Evolutionary conservation across 768 basidiomycete genomes (phyloP), one percentile per base, ranked within the genome.

Genomic region (Xerocomus spinulosus): DNA sequence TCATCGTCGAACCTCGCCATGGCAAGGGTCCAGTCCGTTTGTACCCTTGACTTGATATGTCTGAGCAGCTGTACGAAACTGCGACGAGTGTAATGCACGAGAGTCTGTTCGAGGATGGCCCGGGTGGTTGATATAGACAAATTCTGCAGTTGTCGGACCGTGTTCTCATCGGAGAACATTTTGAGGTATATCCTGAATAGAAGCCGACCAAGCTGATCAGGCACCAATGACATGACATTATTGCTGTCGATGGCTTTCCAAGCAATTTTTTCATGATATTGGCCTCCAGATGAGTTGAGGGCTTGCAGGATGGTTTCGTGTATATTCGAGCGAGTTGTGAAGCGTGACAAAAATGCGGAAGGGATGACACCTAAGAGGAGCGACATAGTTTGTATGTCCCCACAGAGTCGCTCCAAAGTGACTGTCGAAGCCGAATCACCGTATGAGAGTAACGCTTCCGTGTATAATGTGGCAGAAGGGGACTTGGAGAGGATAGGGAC

Each of bases 1-100:
- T 42, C 8, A 1, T 49, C 13, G 68, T 49, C 48, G 72, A 70
- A 30, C 42, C 49, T 41, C 9, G 56, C 52, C 68, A 84, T 71
- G 9, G 69, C 62, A 20, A 60, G 48, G 0, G 23, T 42, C 83
- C 83, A 84, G 36, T 74, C 62, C 2, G 63, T 54, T 20, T 51
- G 48, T 7, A 73, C 58, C 32, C 67, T 62, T 18, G 59, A 60
- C 49, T 70, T 73, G 28, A 79, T 63, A 12, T 72, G 54, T 14
- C 56, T 55, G 14, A 83, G 60, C 34, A 84, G 60, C 3, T 68
- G 52, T 1, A 66, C 78, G 43, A 82, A 80, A 26, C 70, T 74
- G 30, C 66, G 65, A 12, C 82, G 72, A 9, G 61, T 70, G 52
- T 83, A 81, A 50, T 77, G 76, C 18, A 72, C 23, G 25, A 67